phyloP scores from a whole-genome alignment of 2,329 filamentous ascomycete genomes.

The Penicillium sp. region DNA sequence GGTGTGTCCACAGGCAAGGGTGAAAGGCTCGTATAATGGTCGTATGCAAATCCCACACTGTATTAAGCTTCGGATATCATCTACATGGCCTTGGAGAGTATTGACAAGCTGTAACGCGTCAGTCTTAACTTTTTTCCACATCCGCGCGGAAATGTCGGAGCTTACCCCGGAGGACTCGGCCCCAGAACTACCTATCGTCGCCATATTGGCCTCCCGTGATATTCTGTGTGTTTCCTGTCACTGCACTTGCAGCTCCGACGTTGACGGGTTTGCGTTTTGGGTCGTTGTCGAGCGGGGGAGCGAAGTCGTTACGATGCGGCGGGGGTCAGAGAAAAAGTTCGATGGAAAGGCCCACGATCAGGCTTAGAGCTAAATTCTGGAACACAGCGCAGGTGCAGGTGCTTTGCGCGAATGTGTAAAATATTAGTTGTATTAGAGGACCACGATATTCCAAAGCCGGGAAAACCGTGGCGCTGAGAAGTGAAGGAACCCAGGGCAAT shows the following conservation, averaged over 20 bases:
- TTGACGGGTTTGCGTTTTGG: slow-evolving; percentile 7
- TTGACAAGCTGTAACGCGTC: slow-evolving; percentile 35
- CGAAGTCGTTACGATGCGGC: slow-evolving; percentile 17
- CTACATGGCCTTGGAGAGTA: slow-evolving; percentile 56
- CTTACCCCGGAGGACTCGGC: slow-evolving; percentile 35
- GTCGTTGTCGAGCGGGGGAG: slow-evolving; percentile 14
- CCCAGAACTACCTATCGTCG: slow-evolving; percentile 8
- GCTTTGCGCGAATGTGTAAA: not conserved
- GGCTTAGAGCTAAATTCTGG: not conserved
- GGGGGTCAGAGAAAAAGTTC: slow-evolving; percentile 19
- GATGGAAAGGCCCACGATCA: not conserved
- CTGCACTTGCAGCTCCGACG: not conserved
- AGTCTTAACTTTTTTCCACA: slow-evolving; percentile 6
- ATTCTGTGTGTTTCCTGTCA: slow-evolving; percentile 2
- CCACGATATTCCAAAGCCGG: not conserved
- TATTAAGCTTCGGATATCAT: slow-evolving; percentile 59
- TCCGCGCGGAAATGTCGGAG: not conserved
- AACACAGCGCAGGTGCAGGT: not conserved
- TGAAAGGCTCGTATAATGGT: slow-evolving; percentile 69
- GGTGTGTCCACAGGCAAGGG: slow-evolving; percentile 67
- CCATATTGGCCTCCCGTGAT: slow-evolving; percentile 8
- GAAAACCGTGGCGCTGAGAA: not conserved
- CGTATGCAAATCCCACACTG: slow-evolving; percentile 69
- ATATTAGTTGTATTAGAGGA: not conserved
- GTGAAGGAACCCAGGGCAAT: not conserved